Evolutionary conservation across 805 yeast genomes (phyloP), one percentile per base, ranked within the genome.

Genomic region (Yarrowia phangngaensis): DNA sequence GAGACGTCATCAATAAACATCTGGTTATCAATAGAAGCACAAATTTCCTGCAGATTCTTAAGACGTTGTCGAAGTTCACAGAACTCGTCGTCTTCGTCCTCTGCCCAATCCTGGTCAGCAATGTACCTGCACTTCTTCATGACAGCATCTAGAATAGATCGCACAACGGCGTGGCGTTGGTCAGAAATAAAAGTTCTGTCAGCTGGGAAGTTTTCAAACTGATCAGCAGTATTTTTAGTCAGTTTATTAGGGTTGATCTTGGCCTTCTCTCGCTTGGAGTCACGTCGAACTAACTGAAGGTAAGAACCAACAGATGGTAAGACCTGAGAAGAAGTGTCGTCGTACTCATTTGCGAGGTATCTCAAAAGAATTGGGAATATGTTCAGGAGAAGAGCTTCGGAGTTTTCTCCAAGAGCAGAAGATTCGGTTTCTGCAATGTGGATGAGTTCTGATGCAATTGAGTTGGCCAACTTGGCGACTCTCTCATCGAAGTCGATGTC

Each of bases 251-350:
- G 64, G 26, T 71, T 70, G 20, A 68, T 31, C 62, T 70, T 43
- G 64, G 69, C 56, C 65, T 70, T 58, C 61, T 64, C 54, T 60
- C 69, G 60, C 78, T 86, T 66, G 79, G 60, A 55, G 26, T 62
- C 70, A 19, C 60, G 60, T 14, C 72, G 85, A 55, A 88, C 67
- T 33, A 82, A 73, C 8, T 84, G 67, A 53, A 92, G 69, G 61
- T 81, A 88, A 46, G 79, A 84, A 28, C 84, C 77, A 35, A 92
- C 69, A 58, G 87, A 84, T 7, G 92, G 82, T 60, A 90, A 83
- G 12, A 87, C 83, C 63, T 86, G 95, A 28, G 75, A 71, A 1
- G 94, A 78, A 11, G 90, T 82, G 56, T 92, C 97, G 64, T 92
- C 97, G 60, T 82, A 88, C 54, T 82, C 95, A 62, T 87, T 83